These are phyloP conservation scores for Beauveria rudraprayagi DNA, from an alignment of 2,329 filamentous ascomycete species.

Conservation along the genomic window DNA sequence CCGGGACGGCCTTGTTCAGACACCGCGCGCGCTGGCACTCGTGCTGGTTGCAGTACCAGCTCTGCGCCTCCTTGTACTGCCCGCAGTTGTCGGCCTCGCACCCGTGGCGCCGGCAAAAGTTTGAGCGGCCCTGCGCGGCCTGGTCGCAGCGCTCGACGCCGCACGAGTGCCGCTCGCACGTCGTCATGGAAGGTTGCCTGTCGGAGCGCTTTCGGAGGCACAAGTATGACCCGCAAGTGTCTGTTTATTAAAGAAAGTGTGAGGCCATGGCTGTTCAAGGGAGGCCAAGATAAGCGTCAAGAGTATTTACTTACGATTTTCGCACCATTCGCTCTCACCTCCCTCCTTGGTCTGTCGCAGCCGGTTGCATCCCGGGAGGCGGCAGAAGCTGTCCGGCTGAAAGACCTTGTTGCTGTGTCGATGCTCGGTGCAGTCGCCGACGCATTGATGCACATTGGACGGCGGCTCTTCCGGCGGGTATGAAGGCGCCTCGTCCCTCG, in stretches of 20 bases:
- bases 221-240: slow-evolving; percentile 1
- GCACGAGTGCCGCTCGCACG: slow-evolving; percentile 7
- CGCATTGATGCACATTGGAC: background rate
- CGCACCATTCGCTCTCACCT: slow-evolving; percentile 7
- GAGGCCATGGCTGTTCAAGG: background rate
- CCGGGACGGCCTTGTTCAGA: background rate
- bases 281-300: no score
- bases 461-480: background rate
- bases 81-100: slow-evolving; percentile 7
- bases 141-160: slow-evolving; percentile 1
- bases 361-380: background rate
- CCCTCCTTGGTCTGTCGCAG: background rate
- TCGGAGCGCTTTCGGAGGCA: slow-evolving; percentile 1
- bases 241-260: background rate
- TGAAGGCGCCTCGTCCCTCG: background rate
- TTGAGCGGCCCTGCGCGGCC: background rate
- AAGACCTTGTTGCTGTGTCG: slow-evolving; percentile 6
- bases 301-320: background rate
- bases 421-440: background rate
- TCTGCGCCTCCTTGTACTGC: slow-evolving; percentile 1
- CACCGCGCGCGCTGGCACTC: slow-evolving; percentile 1
- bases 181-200: background rate
- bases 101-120: background rate
- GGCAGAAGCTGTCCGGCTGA: background rate
- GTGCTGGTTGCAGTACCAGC: slow-evolving; percentile 8